phyloP scores from a whole-genome alignment of 164 flowering plant species.

The Buxus sempervirens region DNA sequence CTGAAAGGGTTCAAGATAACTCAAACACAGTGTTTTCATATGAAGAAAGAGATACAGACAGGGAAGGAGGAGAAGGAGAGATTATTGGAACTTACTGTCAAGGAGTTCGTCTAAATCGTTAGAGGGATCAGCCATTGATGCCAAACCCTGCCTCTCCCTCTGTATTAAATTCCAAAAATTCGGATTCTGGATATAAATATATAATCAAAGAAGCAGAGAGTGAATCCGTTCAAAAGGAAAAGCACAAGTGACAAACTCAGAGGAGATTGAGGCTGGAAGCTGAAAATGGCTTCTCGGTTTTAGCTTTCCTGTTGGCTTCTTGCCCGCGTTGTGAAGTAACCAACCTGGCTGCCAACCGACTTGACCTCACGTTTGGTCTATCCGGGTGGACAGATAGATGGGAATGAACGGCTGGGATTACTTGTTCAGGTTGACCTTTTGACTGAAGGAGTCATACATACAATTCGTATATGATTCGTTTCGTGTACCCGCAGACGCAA shows the following conservation, averaged over 20 bases:
- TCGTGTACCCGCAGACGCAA: too few species aligned
- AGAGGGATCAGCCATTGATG: conserved; percentile 52
- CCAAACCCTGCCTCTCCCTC: neutral
- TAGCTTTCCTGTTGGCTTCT: too few species aligned
- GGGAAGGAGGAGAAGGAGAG: conserved; percentile 10
- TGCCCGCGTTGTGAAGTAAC: neutral
- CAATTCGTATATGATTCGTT: too few species aligned
- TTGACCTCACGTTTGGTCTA: neutral
- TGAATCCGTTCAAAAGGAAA: neutral
- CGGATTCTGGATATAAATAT: neutral
- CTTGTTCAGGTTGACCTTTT: neutral
- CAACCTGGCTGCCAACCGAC: neutral
- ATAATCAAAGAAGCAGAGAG: neutral
- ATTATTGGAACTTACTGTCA: conserved; percentile 53
- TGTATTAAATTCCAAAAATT: neutral
- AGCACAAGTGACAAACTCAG: neutral
- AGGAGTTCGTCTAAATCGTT: conserved; percentile 83
- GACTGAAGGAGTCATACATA: too few species aligned
- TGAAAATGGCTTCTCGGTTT: neutral
- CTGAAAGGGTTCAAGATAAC: conserved; percentile 29
- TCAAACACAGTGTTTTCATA: neutral
- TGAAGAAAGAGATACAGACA: conserved; percentile 1
- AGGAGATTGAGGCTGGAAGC: neutral
- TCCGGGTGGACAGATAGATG: neutral
- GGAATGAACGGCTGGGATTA: neutral